Base-by-base conservation (phyloP, 2,329 filamentous ascomycete species). In the Calonectria montana region DNA sequence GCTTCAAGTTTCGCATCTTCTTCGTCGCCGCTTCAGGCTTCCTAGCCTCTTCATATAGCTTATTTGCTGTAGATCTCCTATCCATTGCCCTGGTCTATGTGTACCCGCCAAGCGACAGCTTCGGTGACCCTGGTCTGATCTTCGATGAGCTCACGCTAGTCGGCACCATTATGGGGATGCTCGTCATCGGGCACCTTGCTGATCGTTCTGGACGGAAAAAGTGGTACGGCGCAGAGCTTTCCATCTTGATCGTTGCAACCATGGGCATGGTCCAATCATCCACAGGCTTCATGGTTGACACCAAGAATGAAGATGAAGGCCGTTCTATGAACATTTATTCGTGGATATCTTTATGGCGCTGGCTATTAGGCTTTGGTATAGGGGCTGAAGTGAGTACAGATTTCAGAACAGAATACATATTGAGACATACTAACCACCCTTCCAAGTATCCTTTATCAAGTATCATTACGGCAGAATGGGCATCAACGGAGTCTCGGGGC, bases 11-110 rank as follows among this genome's bases (percentile, higher is more conserved):
- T 25, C 67, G 65, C 39, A 69, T 73, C 45, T 73, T 73, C 39
- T 73, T 73, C 18, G 71, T 73, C n/a, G 71, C 71, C 15, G 69
- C 71, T 16, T 73, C 71, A 31, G 69, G 71, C n/a, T 73, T 73
- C 12, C 25, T 73, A 3, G 71, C 71, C 1, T 73, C 71, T 8
- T 71, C 71, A 18, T 73, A 73, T 25, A 65, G 59, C 13, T 48
- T 73, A 9, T 72, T 73, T 15, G 65, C 71, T 0, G 65, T 69
- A 13, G 69, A 73, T 16, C 41, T 73, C 13, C 47, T 73, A 1
- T 71, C 69, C 4, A 73, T 72, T 35, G 64, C 71, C 13, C 47
- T 73, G 10, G 65, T 71, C 15, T 71, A 72, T 6, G 71, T 73
- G 10, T 73, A 63, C 31, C 69, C 71, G 0, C 39, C 57, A 2